Evolutionary conservation across 345 rosid species (phyloP).

Genomic region (Boechera retrofracta): DNA sequence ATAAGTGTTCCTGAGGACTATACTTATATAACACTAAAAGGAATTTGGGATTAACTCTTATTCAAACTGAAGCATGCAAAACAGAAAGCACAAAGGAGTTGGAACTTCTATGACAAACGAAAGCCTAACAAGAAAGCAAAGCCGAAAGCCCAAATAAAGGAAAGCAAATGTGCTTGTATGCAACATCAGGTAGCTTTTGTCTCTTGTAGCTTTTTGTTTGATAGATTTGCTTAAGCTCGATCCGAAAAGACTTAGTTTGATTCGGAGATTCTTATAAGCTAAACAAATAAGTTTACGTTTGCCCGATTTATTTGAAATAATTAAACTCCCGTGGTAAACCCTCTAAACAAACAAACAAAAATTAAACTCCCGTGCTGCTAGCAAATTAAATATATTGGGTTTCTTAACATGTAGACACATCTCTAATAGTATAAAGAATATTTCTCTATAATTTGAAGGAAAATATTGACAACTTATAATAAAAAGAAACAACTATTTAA

Average conservation of each 20-base stretch:
- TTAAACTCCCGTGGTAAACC: too few relatives aligned
- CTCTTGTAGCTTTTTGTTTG: neutral
- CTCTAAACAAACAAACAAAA: neutral
- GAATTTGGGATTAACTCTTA: neutral
- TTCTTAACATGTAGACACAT: conserved; percentile 5
- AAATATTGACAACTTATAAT: neutral
- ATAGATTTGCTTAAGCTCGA: neutral
- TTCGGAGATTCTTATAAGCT: neutral
- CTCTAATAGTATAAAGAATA: neutral
- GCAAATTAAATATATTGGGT: neutral
- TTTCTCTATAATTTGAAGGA: neutral
- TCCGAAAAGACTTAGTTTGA: neutral
- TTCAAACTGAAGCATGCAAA: neutral
- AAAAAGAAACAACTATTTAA: neutral
- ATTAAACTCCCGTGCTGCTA: too few relatives aligned
- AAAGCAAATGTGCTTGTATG: neutral
- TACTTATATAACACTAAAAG: neutral
- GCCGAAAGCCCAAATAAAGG: neutral
- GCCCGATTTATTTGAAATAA: neutral
- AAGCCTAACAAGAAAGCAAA: conserved; percentile 9
- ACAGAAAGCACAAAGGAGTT: conserved; percentile 1
- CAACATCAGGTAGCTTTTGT: neutral
- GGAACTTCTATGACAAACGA: neutral
- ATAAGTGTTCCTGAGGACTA: neutral
- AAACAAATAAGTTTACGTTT: neutral